phyloP scores from a whole-genome alignment of 2,329 filamentous ascomycete genomes.

The Elsinoe batatas region DNA sequence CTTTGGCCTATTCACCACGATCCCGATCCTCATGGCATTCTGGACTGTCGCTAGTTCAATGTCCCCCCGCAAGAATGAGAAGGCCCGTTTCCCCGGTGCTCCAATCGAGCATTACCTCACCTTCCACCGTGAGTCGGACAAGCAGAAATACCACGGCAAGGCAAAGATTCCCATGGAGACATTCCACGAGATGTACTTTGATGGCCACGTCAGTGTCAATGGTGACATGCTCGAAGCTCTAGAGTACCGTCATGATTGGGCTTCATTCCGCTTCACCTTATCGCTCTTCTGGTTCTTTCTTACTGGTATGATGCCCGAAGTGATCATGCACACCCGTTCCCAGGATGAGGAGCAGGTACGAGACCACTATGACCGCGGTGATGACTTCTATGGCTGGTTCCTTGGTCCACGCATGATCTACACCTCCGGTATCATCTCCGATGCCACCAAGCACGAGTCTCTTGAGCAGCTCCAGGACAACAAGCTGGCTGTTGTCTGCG shows the following conservation, averaged over 20 bases:
- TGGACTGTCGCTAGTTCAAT: slow-evolving; percentile 73
- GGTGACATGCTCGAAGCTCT: slow-evolving; percentile 80
- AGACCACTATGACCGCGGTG: slow-evolving; percentile 93
- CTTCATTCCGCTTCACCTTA: slow-evolving; percentile 82
- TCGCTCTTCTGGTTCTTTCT: slow-evolving; percentile 82
- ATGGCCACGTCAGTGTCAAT: slow-evolving; percentile 90
- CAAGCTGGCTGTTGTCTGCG: slow-evolving; percentile 88
- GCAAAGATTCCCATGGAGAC: slow-evolving; percentile 84
- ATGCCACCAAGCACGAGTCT: slow-evolving; percentile 75
- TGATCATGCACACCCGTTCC: slow-evolving; percentile 83
- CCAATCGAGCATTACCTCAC: slow-evolving; percentile 84
- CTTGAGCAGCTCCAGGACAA: slow-evolving; percentile 97
- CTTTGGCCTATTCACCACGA: slow-evolving; percentile 65
- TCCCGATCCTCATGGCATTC: slow-evolving; percentile 72
- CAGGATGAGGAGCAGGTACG: slow-evolving; percentile 98
- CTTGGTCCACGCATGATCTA: slow-evolving; percentile 98
- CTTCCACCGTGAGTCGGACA: slow-evolving; percentile 57
- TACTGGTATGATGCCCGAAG: slow-evolving; percentile 76
- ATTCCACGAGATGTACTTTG: slow-evolving; percentile 97
- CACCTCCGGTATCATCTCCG: slow-evolving; percentile 87
- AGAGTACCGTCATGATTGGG: slow-evolving; percentile 96
- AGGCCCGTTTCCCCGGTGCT: slow-evolving; percentile 74
- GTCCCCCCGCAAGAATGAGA: slow-evolving; percentile 85
- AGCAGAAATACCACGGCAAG: slow-evolving; percentile 60
- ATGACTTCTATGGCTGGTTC: slow-evolving; percentile 99